These are phyloP conservation scores for Macrolepiota albuminosa DNA, from an alignment of 768 basidiomycete species.

Conservation along the genomic window DNA sequence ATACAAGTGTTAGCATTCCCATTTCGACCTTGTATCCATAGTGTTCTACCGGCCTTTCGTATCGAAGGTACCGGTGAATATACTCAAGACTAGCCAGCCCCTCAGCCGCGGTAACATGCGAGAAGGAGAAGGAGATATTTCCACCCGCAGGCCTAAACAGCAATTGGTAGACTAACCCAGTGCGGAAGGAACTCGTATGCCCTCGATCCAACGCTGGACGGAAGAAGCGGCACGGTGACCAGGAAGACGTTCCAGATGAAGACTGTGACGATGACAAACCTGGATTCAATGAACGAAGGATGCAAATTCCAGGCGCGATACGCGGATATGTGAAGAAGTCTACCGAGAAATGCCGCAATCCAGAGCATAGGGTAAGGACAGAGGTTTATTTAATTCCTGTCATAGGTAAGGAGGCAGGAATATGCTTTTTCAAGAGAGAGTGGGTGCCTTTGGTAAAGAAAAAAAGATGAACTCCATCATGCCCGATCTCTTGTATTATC, in stretches of 20 bases:
- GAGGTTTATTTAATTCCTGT: neutral
- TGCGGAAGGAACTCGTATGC: constrained; percentile 60
- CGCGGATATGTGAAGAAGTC: constrained; percentile 50
- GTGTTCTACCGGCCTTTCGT: constrained; percentile 39
- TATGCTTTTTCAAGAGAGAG: constrained; percentile 68
- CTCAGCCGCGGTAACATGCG: constrained; percentile 32
- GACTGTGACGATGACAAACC: constrained; percentile 37
- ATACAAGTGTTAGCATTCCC: neutral
- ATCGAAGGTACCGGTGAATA: constrained; percentile 47
- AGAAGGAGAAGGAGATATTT: neutral
- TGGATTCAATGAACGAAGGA: constrained; percentile 52
- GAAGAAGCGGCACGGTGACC: constrained; percentile 46
- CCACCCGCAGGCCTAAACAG: constrained; percentile 25
- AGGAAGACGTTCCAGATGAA: constrained; percentile 53
- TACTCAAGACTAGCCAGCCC: constrained; percentile 36
- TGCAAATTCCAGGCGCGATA: constrained; percentile 44
- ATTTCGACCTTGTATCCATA: constrained; percentile 41
- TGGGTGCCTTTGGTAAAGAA: constrained; percentile 62
- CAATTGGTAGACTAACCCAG: constrained; percentile 38
- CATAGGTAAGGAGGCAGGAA: constrained; percentile 31
- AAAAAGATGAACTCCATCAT: constrained; percentile 61
- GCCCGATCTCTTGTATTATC: constrained; percentile 60
- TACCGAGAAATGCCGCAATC: constrained; percentile 43
- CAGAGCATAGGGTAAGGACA: neutral
- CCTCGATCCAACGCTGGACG: constrained; percentile 44